Base-by-base conservation (phyloP, 495 filamentous ascomycete species). In the Podospora pseudocomata region DNA sequence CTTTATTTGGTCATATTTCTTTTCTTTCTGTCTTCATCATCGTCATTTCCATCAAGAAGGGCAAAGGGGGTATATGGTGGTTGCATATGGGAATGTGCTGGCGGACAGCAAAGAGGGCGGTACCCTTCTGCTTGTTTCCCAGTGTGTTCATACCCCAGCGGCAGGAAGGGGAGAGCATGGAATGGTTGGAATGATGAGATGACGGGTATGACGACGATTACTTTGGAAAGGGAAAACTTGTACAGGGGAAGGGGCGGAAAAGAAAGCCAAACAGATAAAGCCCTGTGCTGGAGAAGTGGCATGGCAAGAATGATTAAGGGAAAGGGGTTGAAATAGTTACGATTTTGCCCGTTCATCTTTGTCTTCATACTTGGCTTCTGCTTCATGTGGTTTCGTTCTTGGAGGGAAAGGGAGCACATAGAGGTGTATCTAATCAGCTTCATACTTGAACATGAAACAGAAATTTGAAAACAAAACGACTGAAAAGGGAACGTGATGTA, bases 121-220 rank as follows among this genome's bases (percentile, higher is more conserved):
- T 49, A 49, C 39, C 39, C 39, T 49, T 49, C 13, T 18, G 39
- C 30, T 49, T 11, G 7, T 5, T 49, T 49, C 13, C 9, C 39
- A 49, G 39, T 49, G 39, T 49, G 9, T 49, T 49, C 15, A 49
- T 32, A 32, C 30, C 39, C 5, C 9, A 13, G 39, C 15, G 39
- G 15, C 7, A 49, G 39, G 39, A 49, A 49, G 20, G 61, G 20
- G n/a, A 39, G 30, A 49, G 28, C 32, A 61, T 61, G 59, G 59
- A 34, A 30, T 28, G 60, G 30, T 26, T 28, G 60, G 60, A 62
- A 63, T 63, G 61, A 63, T 32, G 61, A 63, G 28, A 63, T 63
- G 61, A 63, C 60, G 61, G 61, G 28, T 49, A 63, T 63, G 61
- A 63, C 28, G 19, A 20, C 1, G 16, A n/a, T 20, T 44, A 39